A percentile compares a stretch with the other conserved stretches of the same genome.
These are phyloP conservation scores for Panicum virgatum DNA, from an alignment of 202 grass and related monocot species.

Conservation along the genomic window DNA sequence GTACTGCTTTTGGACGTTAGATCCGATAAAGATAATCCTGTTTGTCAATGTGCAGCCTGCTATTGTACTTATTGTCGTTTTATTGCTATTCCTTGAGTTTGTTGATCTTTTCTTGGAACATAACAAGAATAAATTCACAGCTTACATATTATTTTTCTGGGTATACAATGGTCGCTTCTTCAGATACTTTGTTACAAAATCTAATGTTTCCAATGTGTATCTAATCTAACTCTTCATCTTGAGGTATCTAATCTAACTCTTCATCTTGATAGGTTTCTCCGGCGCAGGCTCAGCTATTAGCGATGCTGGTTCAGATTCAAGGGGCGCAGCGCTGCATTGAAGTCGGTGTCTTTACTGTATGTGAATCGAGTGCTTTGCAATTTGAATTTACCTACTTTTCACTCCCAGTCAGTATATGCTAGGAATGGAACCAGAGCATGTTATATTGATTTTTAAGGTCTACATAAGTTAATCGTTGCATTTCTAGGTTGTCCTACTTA, in stretches of 20 bases:
- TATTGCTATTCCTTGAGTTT: not conserved
- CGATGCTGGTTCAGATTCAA: slow-evolving; percentile 84
- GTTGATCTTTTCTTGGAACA: not conserved
- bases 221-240: slow-evolving; percentile 18
- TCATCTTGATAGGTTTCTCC: slow-evolving; percentile 76
- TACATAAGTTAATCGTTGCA: not conserved
- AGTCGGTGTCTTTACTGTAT: slow-evolving; percentile 90
- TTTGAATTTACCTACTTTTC: not conserved
- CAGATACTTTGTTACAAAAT: not conserved
- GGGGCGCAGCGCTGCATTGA: slow-evolving; percentile 83
- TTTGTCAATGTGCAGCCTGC: not conserved
- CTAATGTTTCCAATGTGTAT: not conserved
- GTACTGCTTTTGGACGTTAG: not conserved
- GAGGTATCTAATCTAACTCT: not conserved
- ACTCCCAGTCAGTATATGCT: not conserved
- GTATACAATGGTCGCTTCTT: not conserved
- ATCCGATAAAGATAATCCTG: not conserved
- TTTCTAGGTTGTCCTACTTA: not conserved
- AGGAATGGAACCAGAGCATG: not conserved
- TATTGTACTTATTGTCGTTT: not conserved
- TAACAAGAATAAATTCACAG: not conserved
- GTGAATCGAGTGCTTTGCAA: slow-evolving; percentile 7
- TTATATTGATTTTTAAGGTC: not conserved
- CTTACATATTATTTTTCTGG: not conserved
- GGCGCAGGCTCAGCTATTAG: slow-evolving; percentile 81